phyloP scores from a whole-genome alignment of 495 filamentous ascomycete genomes.

The Beverwykella pulmonaria region DNA sequence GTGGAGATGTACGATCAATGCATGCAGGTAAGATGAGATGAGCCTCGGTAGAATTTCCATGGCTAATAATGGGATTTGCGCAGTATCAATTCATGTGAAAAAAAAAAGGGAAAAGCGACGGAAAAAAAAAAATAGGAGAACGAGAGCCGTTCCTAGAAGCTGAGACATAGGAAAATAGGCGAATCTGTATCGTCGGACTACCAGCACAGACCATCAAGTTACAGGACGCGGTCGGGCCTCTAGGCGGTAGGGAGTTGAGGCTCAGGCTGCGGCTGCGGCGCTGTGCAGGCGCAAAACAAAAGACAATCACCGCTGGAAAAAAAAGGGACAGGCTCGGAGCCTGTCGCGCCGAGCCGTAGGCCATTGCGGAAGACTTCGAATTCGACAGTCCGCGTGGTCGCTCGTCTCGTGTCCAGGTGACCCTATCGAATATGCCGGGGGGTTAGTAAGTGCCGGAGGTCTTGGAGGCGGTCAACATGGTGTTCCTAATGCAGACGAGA shows the following conservation, averaged over 20 bases:
- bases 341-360: not conserved
- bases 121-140: not conserved
- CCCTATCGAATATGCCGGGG: not conserved
- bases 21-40: not conserved
- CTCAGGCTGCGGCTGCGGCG: not conserved
- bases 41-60: slow-evolving; percentile 16
- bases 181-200: not conserved
- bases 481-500: not conserved
- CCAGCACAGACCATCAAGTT: not conserved
- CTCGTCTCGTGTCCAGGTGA: not conserved
- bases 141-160: not conserved
- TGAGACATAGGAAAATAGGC: not conserved
- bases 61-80: not conserved
- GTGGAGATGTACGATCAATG: not conserved
- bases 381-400: not conserved
- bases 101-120: not conserved
- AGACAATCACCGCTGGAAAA: not conserved
- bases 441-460: not conserved
- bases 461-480: not conserved
- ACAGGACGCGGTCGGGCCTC: not conserved
- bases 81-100: slow-evolving; percentile 13
- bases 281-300: not conserved
- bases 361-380: not conserved
- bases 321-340: not conserved
- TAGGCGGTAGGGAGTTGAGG: not conserved